Percentiles rank a stretch among this genome's conserved stretches.
These are phyloP conservation scores for Acorus calamus DNA, from an alignment of 106 monocot genomes.

Conservation along the genomic window DNA sequence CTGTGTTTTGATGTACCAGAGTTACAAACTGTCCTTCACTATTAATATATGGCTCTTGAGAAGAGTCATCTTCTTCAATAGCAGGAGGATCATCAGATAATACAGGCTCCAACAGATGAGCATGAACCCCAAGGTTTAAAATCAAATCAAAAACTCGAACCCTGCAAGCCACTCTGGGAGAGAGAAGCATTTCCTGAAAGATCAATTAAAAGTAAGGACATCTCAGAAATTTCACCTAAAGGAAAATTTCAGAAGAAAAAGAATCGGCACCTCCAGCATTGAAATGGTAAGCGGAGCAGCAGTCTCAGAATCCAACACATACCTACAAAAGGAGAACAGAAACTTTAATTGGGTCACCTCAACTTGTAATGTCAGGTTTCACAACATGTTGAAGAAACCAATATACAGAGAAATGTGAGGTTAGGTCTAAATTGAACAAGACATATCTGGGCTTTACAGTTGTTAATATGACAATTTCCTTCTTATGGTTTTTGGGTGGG, in stretches of 20 bases:
- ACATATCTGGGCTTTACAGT: too few relatives aligned
- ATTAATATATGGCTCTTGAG: slow-evolving; percentile 26
- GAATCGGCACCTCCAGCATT: slow-evolving; percentile 72
- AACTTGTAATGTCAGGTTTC: too few relatives aligned
- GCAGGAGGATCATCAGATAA: slow-evolving; percentile 42
- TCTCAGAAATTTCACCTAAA: background rate
- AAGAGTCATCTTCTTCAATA: slow-evolving; percentile 48
- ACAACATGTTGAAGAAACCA: too few relatives aligned
- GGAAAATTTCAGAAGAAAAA: slow-evolving; percentile 5
- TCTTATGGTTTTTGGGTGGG: too few relatives aligned
- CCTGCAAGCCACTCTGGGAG: slow-evolving; percentile 51
- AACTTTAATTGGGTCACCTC: too few relatives aligned
- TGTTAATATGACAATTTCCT: too few relatives aligned
- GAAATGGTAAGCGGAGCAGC: slow-evolving; percentile 82
- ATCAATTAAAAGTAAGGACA: slow-evolving; percentile 8
- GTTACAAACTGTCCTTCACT: slow-evolving; percentile 17
- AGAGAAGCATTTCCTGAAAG: slow-evolving; percentile 81
- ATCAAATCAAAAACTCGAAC: slow-evolving; percentile 85
- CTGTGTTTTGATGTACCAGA: slow-evolving; percentile 12
- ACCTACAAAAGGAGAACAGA: slow-evolving; percentile 53
- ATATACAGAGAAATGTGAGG: too few relatives aligned
- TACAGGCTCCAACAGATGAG: slow-evolving; percentile 88
- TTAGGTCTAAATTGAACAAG: too few relatives aligned
- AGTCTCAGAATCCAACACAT: slow-evolving; percentile 65
- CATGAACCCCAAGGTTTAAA: slow-evolving; percentile 89